Evolutionary conservation across 2,329 filamentous ascomycete species (phyloP).

Genomic region (Xylariaceae sp.): DNA sequence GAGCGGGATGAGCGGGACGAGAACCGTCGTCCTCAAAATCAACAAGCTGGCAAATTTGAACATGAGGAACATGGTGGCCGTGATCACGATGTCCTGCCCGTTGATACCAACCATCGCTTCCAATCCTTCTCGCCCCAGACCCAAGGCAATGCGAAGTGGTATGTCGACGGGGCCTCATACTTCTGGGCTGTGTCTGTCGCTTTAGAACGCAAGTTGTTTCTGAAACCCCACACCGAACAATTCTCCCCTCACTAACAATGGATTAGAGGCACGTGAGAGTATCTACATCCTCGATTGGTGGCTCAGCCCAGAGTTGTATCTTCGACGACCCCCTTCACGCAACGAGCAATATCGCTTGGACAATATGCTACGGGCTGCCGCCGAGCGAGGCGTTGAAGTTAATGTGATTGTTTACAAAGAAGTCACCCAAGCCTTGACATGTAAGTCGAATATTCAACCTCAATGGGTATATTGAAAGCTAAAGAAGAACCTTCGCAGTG

Average conservation of each 20-base stretch:
- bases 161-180: constrained; percentile 79
- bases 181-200: constrained; percentile 83
- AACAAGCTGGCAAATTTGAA: background rate
- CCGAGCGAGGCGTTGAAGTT: constrained; percentile 78
- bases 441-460: constrained; percentile 51
- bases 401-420: constrained; percentile 93
- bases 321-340: constrained; percentile 75
- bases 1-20: no score
- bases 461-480: constrained; percentile 3
- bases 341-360: constrained; percentile 85
- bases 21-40: no score
- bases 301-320: constrained; percentile 83
- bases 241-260: constrained; percentile 6
- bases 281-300: constrained; percentile 92
- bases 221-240: background rate
- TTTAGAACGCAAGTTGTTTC: constrained; percentile 54
- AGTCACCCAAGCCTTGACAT: constrained; percentile 74
- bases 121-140: constrained; percentile 72
- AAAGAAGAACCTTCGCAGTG: constrained; percentile 23
- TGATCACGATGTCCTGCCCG: constrained; percentile 29
- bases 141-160: constrained; percentile 79
- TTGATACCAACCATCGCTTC: constrained; percentile 50
- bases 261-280: constrained; percentile 63
- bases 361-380: constrained; percentile 76
- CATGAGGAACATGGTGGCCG: background rate